These are phyloP conservation scores for Sugiyamaella xylanicola DNA, from an alignment of 1,139 yeast genomes.

Conservation along the genomic window DNA sequence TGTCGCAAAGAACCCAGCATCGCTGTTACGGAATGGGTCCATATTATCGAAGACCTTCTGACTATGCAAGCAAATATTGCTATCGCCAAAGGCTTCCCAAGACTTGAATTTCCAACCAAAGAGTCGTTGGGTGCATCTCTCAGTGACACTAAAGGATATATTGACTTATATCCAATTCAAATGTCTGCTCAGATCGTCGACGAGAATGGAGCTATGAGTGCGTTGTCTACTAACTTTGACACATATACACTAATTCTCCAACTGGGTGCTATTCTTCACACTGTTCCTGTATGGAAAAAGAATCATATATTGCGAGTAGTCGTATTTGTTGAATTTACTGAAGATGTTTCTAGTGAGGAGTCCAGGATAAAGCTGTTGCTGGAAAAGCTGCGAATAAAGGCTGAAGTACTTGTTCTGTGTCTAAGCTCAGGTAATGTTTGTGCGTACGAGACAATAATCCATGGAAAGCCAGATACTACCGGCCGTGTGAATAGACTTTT, in stretches of 20 bases:
- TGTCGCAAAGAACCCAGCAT: conserved; percentile 73
- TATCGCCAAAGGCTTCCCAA: conserved; percentile 81
- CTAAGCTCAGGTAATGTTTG: conserved; percentile 61
- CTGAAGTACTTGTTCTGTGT: conserved; percentile 71
- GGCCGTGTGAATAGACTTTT: conserved; percentile 45
- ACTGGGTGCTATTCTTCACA: conserved; percentile 85
- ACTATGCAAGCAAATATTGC: conserved; percentile 93
- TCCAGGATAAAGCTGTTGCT: conserved; percentile 62
- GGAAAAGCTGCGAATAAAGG: conserved; percentile 78
- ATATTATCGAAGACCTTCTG: conserved; percentile 85
- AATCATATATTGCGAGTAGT: conserved; percentile 75
- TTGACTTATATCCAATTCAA: conserved; percentile 93
- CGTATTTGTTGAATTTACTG: conserved; percentile 78
- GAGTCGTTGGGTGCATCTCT: conserved; percentile 21
- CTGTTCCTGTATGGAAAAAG: conserved; percentile 90
- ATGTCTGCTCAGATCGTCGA: conserved; percentile 81
- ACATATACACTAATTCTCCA: conserved; percentile 92
- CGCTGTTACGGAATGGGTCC: conserved; percentile 83
- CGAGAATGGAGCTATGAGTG: conserved; percentile 63
- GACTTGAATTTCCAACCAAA: conserved; percentile 56
- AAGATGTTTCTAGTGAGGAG: conserved; percentile 71
- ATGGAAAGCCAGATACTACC: conserved; percentile 52
- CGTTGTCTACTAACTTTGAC: conserved; percentile 85
- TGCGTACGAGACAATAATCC: conserved; percentile 73
- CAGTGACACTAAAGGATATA: conserved; percentile 47